Percentiles rank a stretch among this genome's conserved stretches.
phyloP scores from a whole-genome alignment of 2,329 filamentous ascomycete species.

The Orbilia brochopaga region DNA sequence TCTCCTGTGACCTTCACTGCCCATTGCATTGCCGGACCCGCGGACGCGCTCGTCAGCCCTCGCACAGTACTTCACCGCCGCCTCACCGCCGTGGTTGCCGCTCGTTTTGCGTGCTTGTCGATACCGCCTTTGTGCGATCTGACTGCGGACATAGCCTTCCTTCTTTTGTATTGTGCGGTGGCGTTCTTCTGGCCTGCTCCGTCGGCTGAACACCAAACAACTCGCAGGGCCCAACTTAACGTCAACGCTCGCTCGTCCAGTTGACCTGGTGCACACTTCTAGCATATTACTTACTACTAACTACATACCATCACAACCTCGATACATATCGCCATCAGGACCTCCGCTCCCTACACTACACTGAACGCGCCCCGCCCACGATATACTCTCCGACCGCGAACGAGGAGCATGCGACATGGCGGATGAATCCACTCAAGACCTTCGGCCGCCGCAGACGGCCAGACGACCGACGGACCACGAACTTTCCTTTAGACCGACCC shows the following conservation, averaged over 20 bases:
- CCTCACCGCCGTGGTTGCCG: conserved; percentile 1
- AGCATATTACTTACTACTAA: too few relatives aligned
- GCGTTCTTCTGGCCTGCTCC: too few relatives aligned
- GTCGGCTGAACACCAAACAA: too few relatives aligned
- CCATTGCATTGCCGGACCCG: background rate
- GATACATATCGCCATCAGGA: background rate
- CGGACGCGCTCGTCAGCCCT: background rate
- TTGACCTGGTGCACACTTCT: too few relatives aligned
- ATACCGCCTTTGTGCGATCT: background rate
- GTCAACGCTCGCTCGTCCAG: too few relatives aligned
- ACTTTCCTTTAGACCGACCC: conserved; percentile 34
- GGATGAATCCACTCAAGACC: conserved; percentile 35
- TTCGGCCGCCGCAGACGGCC: conserved; percentile 22
- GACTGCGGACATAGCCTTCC: background rate
- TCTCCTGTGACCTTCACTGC: background rate
- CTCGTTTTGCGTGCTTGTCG: conserved; percentile 1
- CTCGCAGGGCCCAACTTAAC: too few relatives aligned
- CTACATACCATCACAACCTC: too few relatives aligned
- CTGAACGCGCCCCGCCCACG: background rate
- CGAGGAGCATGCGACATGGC: conserved; percentile 43
- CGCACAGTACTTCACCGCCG: background rate
- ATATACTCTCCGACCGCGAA: too few relatives aligned
- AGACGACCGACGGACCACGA: conserved; percentile 47
- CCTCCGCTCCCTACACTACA: background rate
- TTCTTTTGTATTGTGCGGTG: background rate